A percentile compares a stretch with the other conserved stretches of the same genome.
These are phyloP conservation scores for Halophytophthora batemanensis DNA, from an alignment of 352 stramenopile species.

Conservation along the genomic window DNA sequence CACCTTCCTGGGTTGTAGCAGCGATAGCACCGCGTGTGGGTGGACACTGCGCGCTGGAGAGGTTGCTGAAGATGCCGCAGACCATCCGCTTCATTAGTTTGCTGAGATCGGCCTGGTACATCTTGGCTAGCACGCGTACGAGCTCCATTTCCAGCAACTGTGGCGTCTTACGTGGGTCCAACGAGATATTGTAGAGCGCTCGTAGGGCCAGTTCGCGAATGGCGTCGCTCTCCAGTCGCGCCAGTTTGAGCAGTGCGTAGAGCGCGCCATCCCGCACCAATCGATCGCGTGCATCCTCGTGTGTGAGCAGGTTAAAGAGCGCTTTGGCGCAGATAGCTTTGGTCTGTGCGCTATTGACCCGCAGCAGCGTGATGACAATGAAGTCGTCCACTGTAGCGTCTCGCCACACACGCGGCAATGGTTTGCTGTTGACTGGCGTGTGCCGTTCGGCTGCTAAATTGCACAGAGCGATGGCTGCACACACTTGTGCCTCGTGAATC, in stretches of 20 bases:
- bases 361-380: slow-evolving; percentile 83
- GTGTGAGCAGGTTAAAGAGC: slow-evolving; percentile 84
- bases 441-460: slow-evolving; percentile 71
- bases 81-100: slow-evolving; percentile 80
- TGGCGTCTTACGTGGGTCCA: slow-evolving; percentile 38
- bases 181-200: slow-evolving; percentile 77
- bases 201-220: slow-evolving; percentile 71
- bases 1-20: not conserved
- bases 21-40: not conserved
- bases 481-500: slow-evolving; percentile 82
- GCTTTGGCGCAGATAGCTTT: slow-evolving; percentile 82
- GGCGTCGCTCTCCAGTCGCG: slow-evolving; percentile 69
- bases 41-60: slow-evolving; percentile 34
- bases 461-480: slow-evolving; percentile 78
- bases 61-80: slow-evolving; percentile 73
- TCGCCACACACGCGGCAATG: slow-evolving; percentile 39
- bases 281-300: slow-evolving; percentile 70
- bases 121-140: slow-evolving; percentile 63
- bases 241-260: slow-evolving; percentile 84
- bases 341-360: slow-evolving; percentile 77
- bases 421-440: slow-evolving; percentile 13
- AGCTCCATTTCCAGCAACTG: slow-evolving; percentile 82
- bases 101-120: slow-evolving; percentile 71
- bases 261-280: slow-evolving; percentile 77
- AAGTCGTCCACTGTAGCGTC: slow-evolving; percentile 81